A percentile compares a stretch with the other conserved stretches of the same genome.
Conservation (phyloP, 306 rosid species). For the Hippophae tibetana region DNA sequence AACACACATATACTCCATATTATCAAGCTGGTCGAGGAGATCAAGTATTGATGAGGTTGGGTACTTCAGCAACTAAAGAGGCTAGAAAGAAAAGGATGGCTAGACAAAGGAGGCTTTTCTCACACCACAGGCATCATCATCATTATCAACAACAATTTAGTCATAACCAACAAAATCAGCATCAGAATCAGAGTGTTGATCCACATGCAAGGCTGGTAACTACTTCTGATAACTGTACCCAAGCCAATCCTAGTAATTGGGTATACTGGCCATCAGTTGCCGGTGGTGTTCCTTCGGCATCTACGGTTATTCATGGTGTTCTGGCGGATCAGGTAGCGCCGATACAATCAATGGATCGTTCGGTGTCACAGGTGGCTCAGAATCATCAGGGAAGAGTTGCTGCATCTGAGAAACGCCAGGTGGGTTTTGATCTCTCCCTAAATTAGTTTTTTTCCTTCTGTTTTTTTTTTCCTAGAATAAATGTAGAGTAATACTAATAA, state of each 20-base stretch:
- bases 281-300: background rate
- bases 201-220: slow-evolving; percentile 32
- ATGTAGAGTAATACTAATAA: no score
- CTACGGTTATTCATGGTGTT: slow-evolving; percentile 18
- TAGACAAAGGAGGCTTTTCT: slow-evolving; percentile 50
- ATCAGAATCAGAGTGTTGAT: slow-evolving; percentile 30
- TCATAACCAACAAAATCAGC: slow-evolving; percentile 22
- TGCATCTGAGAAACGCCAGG: slow-evolving; percentile 45
- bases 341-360: slow-evolving; percentile 22
- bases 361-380: slow-evolving; percentile 33
- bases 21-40: slow-evolving; percentile 36
- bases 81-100: slow-evolving; percentile 97
- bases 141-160: slow-evolving; percentile 12
- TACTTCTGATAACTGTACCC: slow-evolving; percentile 34
- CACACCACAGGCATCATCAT: slow-evolving; percentile 32
- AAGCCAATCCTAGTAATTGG: slow-evolving; percentile 45
- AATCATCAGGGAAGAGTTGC: slow-evolving; percentile 25
- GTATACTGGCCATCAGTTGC: slow-evolving; percentile 60
- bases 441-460: background rate
- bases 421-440: slow-evolving; percentile 9
- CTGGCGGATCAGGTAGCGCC: slow-evolving; percentile 1
- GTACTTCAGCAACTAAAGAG: slow-evolving; percentile 79
- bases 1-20: slow-evolving; percentile 36
- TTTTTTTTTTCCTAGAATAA: no score
- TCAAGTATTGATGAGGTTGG: slow-evolving; percentile 46